These are phyloP conservation scores for Polygonum maritimum DNA, from an alignment of 148 eudicot genomes.

Conservation along the genomic window DNA sequence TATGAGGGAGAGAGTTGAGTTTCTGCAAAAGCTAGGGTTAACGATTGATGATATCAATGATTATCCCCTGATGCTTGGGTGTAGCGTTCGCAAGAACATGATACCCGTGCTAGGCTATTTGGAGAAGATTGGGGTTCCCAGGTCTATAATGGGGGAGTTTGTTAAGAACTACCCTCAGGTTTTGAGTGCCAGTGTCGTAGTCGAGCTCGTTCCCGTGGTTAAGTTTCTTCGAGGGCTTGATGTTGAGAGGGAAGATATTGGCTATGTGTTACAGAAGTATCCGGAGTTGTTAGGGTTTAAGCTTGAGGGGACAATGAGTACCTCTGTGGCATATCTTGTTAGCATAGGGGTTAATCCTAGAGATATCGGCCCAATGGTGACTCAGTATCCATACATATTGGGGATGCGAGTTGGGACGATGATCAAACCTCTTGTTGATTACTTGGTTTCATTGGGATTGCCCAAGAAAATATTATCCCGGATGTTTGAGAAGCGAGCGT, in stretches of 20 bases:
- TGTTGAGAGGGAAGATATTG: constrained; percentile 76
- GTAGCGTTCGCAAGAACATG: constrained; percentile 79
- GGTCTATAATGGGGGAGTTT: constrained; percentile 72
- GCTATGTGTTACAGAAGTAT: constrained; percentile 80
- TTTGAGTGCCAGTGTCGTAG: constrained; percentile 84
- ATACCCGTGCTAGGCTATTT: constrained; percentile 89
- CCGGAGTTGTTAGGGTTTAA: constrained; percentile 89
- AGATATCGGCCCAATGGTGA: constrained; percentile 94
- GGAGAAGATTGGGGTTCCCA: constrained; percentile 75
- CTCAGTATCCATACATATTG: constrained; percentile 72
- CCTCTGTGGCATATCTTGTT: constrained; percentile 82
- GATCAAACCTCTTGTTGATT: constrained; percentile 90
- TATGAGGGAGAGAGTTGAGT: constrained; percentile 89
- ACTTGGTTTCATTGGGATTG: constrained; percentile 65
- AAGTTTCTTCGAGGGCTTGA: constrained; percentile 86
- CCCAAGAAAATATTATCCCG: constrained; percentile 77
- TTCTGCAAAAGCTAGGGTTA: constrained; percentile 76
- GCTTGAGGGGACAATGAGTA: constrained; percentile 97
- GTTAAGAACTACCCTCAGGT: constrained; percentile 81
- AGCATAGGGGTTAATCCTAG: constrained; percentile 88
- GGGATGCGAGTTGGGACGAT: constrained; percentile 98
- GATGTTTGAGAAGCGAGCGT: constrained; percentile 86
- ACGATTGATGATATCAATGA: constrained; percentile 84
- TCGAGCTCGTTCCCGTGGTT: constrained; percentile 78
- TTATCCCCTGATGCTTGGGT: constrained; percentile 83